Conservation (phyloP, 1,284 basidiomycete species). For the Puccinia novopanici region DNA sequence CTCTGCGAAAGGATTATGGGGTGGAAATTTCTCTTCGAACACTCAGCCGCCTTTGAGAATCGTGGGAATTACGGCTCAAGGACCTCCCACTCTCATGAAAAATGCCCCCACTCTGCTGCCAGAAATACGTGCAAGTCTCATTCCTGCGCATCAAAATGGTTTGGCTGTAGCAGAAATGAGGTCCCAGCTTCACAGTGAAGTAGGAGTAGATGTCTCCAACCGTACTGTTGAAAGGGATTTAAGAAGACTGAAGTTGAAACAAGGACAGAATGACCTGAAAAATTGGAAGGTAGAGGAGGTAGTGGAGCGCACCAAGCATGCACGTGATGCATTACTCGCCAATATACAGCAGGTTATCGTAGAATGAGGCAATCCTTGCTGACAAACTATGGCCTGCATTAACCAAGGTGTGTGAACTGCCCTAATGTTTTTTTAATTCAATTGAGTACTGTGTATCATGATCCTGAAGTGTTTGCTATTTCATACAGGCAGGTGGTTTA, state of each 20-base stretch:
- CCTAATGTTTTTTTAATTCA: too few species aligned
- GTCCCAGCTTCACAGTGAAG: background rate
- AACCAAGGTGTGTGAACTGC: background rate
- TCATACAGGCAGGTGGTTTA: background rate
- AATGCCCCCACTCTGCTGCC: background rate
- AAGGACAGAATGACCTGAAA: background rate
- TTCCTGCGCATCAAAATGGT: background rate
- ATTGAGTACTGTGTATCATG: too few species aligned
- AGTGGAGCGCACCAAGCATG: background rate
- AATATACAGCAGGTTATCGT: background rate
- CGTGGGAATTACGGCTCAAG: background rate
- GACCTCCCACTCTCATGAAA: background rate
- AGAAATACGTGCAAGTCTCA: background rate
- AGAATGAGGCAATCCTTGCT: background rate
- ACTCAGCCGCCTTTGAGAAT: background rate
- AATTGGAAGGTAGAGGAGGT: background rate
- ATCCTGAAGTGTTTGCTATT: too few species aligned
- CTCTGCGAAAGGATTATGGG: background rate
- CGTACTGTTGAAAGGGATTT: slow-evolving; percentile 7
- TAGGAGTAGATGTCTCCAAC: background rate
- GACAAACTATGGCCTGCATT: background rate
- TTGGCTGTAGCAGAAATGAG: background rate
- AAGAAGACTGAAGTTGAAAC: slow-evolving; percentile 1
- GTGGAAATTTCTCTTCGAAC: background rate
- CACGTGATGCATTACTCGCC: background rate